phyloP scores from a whole-genome alignment of 2,329 filamentous ascomycete genomes.

The Triangularia setosa region DNA sequence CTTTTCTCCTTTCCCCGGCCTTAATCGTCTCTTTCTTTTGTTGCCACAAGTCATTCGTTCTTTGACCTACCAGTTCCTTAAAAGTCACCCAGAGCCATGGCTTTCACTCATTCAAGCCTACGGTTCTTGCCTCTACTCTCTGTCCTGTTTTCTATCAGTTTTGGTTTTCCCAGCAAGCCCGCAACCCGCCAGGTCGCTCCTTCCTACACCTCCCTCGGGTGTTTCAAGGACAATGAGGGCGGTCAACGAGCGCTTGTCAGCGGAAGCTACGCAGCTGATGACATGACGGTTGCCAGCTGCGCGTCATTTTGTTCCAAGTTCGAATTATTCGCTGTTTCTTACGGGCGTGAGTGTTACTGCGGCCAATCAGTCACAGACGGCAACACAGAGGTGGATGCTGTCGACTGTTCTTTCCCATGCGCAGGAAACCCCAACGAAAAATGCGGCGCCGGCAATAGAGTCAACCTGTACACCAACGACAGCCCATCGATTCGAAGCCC shows the following conservation, averaged over 20 bases:
- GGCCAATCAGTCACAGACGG: neutral
- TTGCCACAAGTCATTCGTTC: neutral
- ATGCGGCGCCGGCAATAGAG: constrained; percentile 25
- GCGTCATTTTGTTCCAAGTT: neutral
- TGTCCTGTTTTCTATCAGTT: neutral
- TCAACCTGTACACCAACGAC: constrained; percentile 23
- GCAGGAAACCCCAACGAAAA: constrained; percentile 22
- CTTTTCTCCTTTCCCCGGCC: neutral
- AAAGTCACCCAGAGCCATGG: neutral
- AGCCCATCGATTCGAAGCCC: constrained; percentile 17
- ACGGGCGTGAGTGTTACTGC: constrained; percentile 2
- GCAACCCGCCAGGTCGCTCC: neutral
- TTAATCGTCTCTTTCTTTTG: neutral
- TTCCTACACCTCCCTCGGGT: neutral
- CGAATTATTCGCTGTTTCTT: neutral
- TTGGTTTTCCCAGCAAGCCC: neutral
- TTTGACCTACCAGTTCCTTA: neutral
- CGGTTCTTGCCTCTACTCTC: constrained; percentile 2
- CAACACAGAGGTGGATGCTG: neutral
- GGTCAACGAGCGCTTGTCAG: neutral
- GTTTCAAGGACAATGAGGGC: neutral
- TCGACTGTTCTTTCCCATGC: constrained; percentile 26
- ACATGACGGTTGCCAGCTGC: constrained; percentile 6
- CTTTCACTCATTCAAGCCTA: constrained; percentile 4
- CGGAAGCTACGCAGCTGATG: neutral